Percentiles rank a stretch among this genome's conserved stretches.
Evolutionary conservation across 2,329 filamentous ascomycete genomes (phyloP).

Genomic region (Keithomyces neogunnii): DNA sequence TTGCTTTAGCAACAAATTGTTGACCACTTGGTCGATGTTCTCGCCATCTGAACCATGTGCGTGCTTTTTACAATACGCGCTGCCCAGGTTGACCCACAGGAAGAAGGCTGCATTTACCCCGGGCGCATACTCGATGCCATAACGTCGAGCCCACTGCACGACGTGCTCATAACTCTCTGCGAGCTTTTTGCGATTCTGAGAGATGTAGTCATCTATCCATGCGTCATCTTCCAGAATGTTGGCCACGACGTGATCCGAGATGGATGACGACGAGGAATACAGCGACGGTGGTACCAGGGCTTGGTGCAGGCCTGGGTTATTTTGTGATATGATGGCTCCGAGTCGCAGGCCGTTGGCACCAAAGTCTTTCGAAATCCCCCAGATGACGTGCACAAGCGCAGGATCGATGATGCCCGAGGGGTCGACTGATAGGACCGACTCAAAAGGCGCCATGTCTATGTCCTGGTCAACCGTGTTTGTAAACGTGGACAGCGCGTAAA

Average conservation of each 20-base stretch:
- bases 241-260: conserved; percentile 31
- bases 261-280: conserved; percentile 23
- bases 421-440: conserved; percentile 37
- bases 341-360: conserved; percentile 47
- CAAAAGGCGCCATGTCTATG: conserved; percentile 26
- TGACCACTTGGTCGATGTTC: conserved; percentile 18
- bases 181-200: conserved; percentile 31
- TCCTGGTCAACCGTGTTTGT: conserved; percentile 24
- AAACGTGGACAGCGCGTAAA: conserved; percentile 45
- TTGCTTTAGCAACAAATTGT: conserved; percentile 18
- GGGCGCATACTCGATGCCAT: conserved; percentile 34
- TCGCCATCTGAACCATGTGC: neutral
- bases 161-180: conserved; percentile 29
- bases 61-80: conserved; percentile 15
- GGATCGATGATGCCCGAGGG: conserved; percentile 36
- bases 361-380: conserved; percentile 43
- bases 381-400: conserved; percentile 40
- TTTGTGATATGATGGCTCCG: conserved; percentile 40
- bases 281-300: conserved; percentile 20
- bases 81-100: conserved; percentile 41
- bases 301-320: conserved; percentile 28
- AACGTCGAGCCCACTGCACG: conserved; percentile 24
- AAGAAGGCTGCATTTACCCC: conserved; percentile 47
- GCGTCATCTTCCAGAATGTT: conserved; percentile 33
- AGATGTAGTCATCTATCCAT: conserved; percentile 36